These are phyloP conservation scores for Besnoitia besnoiti DNA, from an alignment of 169 alveolate genomes.

Conservation along the genomic window DNA sequence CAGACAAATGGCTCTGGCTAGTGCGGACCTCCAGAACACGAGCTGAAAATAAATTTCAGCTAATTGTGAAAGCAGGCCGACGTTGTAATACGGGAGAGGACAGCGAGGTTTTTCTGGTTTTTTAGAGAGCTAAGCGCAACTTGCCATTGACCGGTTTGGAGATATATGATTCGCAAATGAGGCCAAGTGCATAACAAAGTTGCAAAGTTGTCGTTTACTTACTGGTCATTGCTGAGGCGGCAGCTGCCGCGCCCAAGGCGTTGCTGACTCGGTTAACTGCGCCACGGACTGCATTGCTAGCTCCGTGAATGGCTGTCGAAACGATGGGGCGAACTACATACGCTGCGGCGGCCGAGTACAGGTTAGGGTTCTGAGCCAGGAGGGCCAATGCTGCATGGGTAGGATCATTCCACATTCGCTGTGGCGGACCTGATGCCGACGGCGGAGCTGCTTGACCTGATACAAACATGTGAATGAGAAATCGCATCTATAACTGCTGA, in stretches of 20 bases:
- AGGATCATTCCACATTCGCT: not conserved
- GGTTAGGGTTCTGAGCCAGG: not conserved
- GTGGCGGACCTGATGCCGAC: not conserved
- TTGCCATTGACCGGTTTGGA: too few species aligned
- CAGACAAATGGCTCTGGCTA: too few species aligned
- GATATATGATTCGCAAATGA: too few species aligned
- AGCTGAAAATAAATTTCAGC: too few species aligned
- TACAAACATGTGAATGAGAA: not conserved
- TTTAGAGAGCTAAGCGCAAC: too few species aligned
- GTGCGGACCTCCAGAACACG: too few species aligned
- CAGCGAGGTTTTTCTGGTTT: too few species aligned
- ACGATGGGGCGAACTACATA: not conserved
- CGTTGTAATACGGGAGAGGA: too few species aligned
- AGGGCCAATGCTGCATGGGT: not conserved
- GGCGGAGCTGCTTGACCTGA: not conserved
- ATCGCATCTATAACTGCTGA: too few species aligned
- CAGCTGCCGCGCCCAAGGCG: conserved; percentile 12
- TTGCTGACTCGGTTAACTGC: conserved; percentile 21
- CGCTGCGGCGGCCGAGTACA: not conserved
- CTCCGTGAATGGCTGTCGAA: not conserved
- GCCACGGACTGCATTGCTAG: conserved; percentile 12
- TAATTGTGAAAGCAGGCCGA: too few species aligned
- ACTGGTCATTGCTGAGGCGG: conserved; percentile 28
- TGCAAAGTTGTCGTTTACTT: too few species aligned
- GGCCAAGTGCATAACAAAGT: too few species aligned